phyloP scores from a whole-genome alignment of 1,284 basidiomycete species.

The Coriolopsis trogii region DNA sequence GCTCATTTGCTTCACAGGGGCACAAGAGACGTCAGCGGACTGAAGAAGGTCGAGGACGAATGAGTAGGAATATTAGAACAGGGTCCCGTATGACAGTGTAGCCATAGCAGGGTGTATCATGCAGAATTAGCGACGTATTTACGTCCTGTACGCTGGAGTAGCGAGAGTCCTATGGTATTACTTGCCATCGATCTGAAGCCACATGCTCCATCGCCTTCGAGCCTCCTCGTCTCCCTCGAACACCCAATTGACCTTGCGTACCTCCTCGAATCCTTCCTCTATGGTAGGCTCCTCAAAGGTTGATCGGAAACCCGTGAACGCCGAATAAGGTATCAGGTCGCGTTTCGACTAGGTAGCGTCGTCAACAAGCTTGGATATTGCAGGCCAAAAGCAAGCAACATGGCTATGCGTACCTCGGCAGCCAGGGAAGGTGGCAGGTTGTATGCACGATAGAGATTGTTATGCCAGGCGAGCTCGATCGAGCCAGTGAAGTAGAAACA shows the following conservation, averaged over 20 bases:
- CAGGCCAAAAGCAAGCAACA: background rate
- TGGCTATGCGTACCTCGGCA: conserved; percentile 27
- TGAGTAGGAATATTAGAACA: background rate
- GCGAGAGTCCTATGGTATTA: conserved; percentile 20
- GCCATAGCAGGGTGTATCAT: no score
- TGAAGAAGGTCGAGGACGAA: conserved; percentile 49
- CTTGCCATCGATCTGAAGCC: conserved; percentile 73
- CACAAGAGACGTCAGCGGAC: conserved; percentile 58
- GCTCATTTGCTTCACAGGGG: conserved; percentile 39
- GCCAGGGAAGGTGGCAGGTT: conserved; percentile 49
- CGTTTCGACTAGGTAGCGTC: conserved; percentile 44
- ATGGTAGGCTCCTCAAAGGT: conserved; percentile 68
- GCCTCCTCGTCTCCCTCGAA: conserved; percentile 80
- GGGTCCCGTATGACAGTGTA: no score
- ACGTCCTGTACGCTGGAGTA: background rate
- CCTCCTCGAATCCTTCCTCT: conserved; percentile 76
- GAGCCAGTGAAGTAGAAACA: conserved; percentile 77
- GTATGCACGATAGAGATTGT: conserved; percentile 84
- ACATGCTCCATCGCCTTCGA: conserved; percentile 73
- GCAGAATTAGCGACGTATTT: no score
- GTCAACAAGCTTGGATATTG: background rate
- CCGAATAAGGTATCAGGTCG: conserved; percentile 64
- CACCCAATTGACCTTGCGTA: conserved; percentile 77
- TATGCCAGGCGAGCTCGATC: conserved; percentile 84
- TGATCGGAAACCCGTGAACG: conserved; percentile 62